Conservation (phyloP, 2,329 filamentous ascomycete species). For the Penicillium aurantiogriseum region DNA sequence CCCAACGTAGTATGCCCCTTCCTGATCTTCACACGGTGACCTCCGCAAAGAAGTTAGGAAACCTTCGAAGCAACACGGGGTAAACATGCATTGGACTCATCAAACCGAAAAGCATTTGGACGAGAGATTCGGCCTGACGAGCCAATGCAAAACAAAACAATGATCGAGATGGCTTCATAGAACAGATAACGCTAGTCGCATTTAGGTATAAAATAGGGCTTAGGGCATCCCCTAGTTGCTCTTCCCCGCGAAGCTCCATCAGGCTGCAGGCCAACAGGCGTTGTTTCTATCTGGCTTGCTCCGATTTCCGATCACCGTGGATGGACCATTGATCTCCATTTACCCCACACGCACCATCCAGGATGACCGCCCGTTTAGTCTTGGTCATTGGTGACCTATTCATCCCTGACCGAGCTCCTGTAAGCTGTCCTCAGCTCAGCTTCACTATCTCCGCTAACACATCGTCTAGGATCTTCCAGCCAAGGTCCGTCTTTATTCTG, state of each 20-base stretch:
- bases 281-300: constrained; percentile 2
- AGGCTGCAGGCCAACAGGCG: constrained; percentile 9
- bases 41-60: constrained; percentile 10
- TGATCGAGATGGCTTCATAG: not conserved
- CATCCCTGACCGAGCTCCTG: constrained; percentile 87
- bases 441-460: constrained; percentile 19
- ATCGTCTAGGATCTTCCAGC: constrained; percentile 69
- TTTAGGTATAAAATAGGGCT: constrained; percentile 11
- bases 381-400: constrained; percentile 91
- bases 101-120: constrained; percentile 11
- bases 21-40: constrained; percentile 12
- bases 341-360: constrained; percentile 21
- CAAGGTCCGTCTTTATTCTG: constrained; percentile 61
- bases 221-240: constrained; percentile 17
- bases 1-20: constrained; percentile 15
- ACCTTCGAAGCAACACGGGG: not conserved
- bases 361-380: constrained; percentile 80
- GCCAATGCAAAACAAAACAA: constrained; percentile 15
- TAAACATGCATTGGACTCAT: constrained; percentile 8
- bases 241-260: constrained; percentile 22
- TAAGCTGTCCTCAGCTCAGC: constrained; percentile 35
- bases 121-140: constrained; percentile 16
- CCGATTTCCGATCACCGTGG: constrained; percentile 14
- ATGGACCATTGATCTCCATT: constrained; percentile 30
- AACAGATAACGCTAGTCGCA: constrained; percentile 6